phyloP scores from a whole-genome alignment of 108 stramenopile genomes.

The Fragilariopsis cylindrus region DNA sequence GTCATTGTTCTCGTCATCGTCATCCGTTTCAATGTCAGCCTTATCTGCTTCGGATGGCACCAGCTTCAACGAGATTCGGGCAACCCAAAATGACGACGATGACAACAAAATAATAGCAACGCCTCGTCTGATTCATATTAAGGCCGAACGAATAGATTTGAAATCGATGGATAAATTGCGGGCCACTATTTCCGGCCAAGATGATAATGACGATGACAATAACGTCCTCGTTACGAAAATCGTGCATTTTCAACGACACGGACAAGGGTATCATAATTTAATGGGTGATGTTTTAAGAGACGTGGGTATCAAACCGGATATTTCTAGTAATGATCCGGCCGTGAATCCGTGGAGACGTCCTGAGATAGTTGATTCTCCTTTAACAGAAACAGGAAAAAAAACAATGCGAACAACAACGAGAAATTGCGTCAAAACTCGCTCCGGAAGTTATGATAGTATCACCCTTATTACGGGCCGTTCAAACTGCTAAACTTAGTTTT shows the following conservation, averaged over 20 bases:
- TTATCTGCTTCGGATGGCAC: too few relatives aligned
- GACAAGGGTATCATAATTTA: constrained; percentile 71
- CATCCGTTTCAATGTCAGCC: too few relatives aligned
- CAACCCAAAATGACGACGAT: too few relatives aligned
- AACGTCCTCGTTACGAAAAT: constrained; percentile 38
- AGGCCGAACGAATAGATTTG: constrained; percentile 16
- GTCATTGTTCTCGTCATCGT: too few relatives aligned
- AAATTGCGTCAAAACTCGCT: constrained; percentile 20
- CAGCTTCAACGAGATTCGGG: too few relatives aligned
- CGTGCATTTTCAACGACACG: constrained; percentile 73
- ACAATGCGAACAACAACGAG: constrained; percentile 38
- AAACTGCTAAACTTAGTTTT: constrained; percentile 60
- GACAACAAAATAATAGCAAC: neutral
- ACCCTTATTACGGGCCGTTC: constrained; percentile 52
- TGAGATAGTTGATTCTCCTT: constrained; percentile 60
- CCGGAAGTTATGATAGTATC: constrained; percentile 60
- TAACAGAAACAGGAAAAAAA: constrained; percentile 51
- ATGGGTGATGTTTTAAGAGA: constrained; percentile 58
- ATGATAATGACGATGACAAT: constrained; percentile 4
- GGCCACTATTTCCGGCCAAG: neutral
- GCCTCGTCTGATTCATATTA: neutral
- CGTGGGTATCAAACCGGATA: constrained; percentile 27
- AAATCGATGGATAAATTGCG: neutral
- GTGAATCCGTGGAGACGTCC: constrained; percentile 55
- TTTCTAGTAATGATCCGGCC: constrained; percentile 46